phyloP scores from a whole-genome alignment of 352 stramenopile species.

The Aphanomyces stellatus region DNA sequence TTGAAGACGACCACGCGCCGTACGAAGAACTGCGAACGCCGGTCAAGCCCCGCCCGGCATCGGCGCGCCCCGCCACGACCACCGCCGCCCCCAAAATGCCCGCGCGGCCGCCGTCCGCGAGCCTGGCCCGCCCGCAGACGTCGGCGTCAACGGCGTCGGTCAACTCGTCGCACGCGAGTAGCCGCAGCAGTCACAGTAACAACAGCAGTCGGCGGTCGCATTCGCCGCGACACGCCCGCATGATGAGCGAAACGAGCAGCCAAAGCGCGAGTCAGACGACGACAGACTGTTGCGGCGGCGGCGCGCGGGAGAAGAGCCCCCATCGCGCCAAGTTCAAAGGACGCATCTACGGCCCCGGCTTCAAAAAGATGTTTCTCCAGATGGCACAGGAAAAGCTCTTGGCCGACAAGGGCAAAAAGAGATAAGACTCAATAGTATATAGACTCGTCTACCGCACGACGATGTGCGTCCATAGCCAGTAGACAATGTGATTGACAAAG shows the following conservation, averaged over 20 bases:
- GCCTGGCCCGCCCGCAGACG: not conserved
- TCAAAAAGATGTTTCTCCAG: slow-evolving; percentile 18
- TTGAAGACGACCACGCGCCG: not conserved
- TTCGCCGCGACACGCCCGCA: not conserved
- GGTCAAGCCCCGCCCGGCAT: not conserved
- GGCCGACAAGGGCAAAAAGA: not conserved
- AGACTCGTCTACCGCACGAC: not conserved
- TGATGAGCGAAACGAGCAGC: not conserved
- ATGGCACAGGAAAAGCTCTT: slow-evolving; percentile 11
- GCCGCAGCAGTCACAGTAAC: not conserved
- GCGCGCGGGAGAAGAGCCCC: no score
- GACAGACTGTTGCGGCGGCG: not conserved
- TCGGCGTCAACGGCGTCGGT: not conserved
- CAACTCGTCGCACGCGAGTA: no score
- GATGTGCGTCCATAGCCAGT: slow-evolving; percentile 65
- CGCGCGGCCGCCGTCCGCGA: not conserved
- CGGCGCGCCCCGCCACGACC: not conserved
- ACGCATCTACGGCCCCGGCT: slow-evolving; percentile 7
- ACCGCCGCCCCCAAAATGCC: not conserved
- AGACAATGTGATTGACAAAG: slow-evolving; percentile 82
- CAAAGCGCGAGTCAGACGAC: not conserved
- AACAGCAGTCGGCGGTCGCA: no score
- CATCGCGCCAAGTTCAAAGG: slow-evolving; percentile 7
- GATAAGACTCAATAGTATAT: not conserved
- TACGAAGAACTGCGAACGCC: slow-evolving; percentile 9